Conservation (phyloP, 352 stramenopile species). For the Phytophthora crassamura region DNA sequence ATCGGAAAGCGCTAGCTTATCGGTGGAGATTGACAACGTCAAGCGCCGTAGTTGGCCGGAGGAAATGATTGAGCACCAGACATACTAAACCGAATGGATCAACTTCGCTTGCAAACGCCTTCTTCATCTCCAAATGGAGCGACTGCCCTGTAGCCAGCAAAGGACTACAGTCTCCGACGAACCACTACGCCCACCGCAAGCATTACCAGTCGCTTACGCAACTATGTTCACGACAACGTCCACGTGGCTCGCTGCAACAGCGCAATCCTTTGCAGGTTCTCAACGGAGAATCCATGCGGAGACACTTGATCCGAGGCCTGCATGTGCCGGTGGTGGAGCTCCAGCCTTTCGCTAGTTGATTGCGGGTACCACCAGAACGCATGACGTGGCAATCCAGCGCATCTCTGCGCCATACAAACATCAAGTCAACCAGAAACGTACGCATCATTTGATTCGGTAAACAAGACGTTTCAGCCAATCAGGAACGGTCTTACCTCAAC, state of each 20-base stretch:
- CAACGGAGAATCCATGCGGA: too few species aligned
- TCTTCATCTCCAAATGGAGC: too few species aligned
- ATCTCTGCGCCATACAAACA: conserved; percentile 9
- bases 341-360: conserved; percentile 24
- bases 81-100: not conserved
- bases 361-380: conserved; percentile 27
- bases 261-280: not conserved
- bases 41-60: too few species aligned
- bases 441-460: conserved; percentile 19
- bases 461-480: conserved; percentile 16
- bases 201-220: not conserved
- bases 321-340: conserved; percentile 19
- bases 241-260: conserved; percentile 1
- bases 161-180: too few species aligned
- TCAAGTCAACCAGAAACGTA: conserved; percentile 13
- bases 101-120: too few species aligned
- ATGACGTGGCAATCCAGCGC: conserved; percentile 26
- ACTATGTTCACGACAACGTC: not conserved
- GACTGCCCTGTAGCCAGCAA: too few species aligned
- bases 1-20: conserved; percentile 29
- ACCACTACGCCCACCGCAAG: too few species aligned
- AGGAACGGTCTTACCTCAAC: conserved; percentile 4
- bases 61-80: too few species aligned
- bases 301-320: not conserved
- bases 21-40: too few species aligned